Evolutionary conservation across 495 filamentous ascomycete species (phyloP).

Genomic region (Neurospora sp.): DNA sequence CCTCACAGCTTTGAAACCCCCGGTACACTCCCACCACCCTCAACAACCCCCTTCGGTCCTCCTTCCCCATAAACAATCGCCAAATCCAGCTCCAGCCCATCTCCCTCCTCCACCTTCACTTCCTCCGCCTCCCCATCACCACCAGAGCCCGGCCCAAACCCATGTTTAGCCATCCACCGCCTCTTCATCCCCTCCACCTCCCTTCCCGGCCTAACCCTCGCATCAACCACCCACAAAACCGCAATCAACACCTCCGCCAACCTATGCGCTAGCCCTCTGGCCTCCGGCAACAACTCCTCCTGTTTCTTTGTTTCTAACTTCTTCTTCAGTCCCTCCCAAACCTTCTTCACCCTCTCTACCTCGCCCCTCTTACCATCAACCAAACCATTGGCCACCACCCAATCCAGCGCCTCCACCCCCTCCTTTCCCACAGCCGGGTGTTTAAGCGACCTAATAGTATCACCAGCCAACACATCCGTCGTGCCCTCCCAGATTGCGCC

Average conservation of each 20-base stretch:
- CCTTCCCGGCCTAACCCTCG: constrained; percentile 7
- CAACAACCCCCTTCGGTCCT: background rate
- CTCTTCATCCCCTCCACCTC: constrained; percentile 20
- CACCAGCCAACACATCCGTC: constrained; percentile 56
- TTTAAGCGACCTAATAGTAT: constrained; percentile 48
- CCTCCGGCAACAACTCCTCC: constrained; percentile 21
- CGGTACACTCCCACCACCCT: background rate
- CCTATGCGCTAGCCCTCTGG: constrained; percentile 20
- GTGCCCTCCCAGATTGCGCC: constrained; percentile 70
- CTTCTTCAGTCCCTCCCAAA: constrained; percentile 16
- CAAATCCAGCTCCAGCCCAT: constrained; percentile 11
- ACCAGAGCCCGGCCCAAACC: constrained; percentile 15
- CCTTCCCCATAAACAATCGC: constrained; percentile 15
- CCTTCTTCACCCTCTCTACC: background rate
- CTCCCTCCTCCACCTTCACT: background rate
- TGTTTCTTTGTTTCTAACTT: constrained; percentile 9
- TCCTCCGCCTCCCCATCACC: background rate
- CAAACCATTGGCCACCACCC: no score
- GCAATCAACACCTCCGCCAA: constrained; percentile 27
- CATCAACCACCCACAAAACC: constrained; percentile 24
- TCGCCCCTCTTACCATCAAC: no score
- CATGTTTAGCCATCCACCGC: constrained; percentile 18
- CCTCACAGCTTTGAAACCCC: background rate
- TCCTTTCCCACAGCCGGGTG: constrained; percentile 30
- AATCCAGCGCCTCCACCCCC: constrained; percentile 1